Conservation (phyloP, 441 rosid species). For the Flueggea neowawraea region DNA sequence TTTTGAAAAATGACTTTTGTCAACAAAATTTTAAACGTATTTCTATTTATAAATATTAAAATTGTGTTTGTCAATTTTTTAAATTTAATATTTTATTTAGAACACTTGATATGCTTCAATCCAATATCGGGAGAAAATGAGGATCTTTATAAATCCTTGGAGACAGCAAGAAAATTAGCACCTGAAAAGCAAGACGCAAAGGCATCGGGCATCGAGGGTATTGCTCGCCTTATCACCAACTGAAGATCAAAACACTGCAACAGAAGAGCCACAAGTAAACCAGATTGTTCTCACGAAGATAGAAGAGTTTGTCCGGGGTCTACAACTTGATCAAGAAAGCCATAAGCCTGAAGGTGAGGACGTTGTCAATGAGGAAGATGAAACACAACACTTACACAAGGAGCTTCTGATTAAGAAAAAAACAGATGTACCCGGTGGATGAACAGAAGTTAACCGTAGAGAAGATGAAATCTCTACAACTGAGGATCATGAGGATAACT, state of each 20-base stretch:
- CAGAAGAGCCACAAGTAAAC: slow-evolving; percentile 71
- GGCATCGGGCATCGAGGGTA: slow-evolving; percentile 66
- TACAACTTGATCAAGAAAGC: slow-evolving; percentile 73
- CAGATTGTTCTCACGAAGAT: slow-evolving; percentile 88
- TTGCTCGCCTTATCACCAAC: slow-evolving; percentile 59
- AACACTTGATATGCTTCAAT: too few species aligned
- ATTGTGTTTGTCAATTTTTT: too few species aligned
- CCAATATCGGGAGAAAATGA: slow-evolving; percentile 74
- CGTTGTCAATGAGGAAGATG: slow-evolving; percentile 95
- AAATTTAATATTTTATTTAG: too few species aligned
- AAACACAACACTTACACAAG: too few species aligned
- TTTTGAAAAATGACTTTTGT: too few species aligned
- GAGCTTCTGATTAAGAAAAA: slow-evolving; percentile 44
- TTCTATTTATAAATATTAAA: too few species aligned
- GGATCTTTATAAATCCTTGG: slow-evolving; percentile 77
- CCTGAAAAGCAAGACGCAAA: slow-evolving; percentile 59
- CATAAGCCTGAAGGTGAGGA: slow-evolving; percentile 68
- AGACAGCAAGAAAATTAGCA: slow-evolving; percentile 80
- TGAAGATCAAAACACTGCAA: slow-evolving; percentile 41
- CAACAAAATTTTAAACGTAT: too few species aligned
- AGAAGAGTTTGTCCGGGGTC: slow-evolving; percentile 95
- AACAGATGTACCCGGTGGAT: slow-evolving; percentile 59
- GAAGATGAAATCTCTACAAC: slow-evolving; percentile 36
- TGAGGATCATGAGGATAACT: slow-evolving; percentile 54
- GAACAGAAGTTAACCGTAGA: slow-evolving; percentile 47